Conservation (phyloP, 2,329 filamentous ascomycete genomes). For the Fusarium sp. region DNA sequence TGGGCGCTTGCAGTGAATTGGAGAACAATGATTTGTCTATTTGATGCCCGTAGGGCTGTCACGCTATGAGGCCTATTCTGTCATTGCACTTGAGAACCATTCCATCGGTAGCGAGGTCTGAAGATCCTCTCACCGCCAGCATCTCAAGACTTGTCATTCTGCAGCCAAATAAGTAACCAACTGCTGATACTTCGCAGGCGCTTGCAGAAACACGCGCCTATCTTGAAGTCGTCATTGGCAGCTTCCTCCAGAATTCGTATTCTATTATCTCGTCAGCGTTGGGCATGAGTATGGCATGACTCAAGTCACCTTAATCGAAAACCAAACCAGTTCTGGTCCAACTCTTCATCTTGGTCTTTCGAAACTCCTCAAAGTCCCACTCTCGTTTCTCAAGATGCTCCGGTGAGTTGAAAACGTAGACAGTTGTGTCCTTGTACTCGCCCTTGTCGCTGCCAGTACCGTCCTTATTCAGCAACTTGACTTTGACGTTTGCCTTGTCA, state of each 20-base stretch:
- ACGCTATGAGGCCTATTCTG: conserved; percentile 7
- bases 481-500: conserved; percentile 63
- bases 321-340: conserved; percentile 66
- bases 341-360: conserved; percentile 73
- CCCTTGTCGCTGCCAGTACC: conserved; percentile 54
- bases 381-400: conserved; percentile 74
- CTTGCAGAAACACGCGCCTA: conserved; percentile 31
- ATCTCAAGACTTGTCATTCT: conserved; percentile 9
- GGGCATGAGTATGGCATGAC: background rate
- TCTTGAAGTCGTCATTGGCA: conserved; percentile 5
- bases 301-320: conserved; percentile 54
- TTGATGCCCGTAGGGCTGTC: conserved; percentile 24
- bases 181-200: conserved; percentile 29
- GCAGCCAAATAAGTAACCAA: conserved; percentile 18
- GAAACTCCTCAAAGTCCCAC: conserved; percentile 91
- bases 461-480: conserved; percentile 63
- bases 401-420: conserved; percentile 72
- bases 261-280: conserved; percentile 16
- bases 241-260: conserved; percentile 43
- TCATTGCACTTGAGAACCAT: conserved; percentile 3
- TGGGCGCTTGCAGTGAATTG: conserved; percentile 18
- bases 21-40: conserved; percentile 28
- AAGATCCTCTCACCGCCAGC: conserved; percentile 32
- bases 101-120: conserved; percentile 14
- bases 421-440: conserved; percentile 65